phyloP scores from a whole-genome alignment of 257 asterid genomes.

The Vinca minor region DNA sequence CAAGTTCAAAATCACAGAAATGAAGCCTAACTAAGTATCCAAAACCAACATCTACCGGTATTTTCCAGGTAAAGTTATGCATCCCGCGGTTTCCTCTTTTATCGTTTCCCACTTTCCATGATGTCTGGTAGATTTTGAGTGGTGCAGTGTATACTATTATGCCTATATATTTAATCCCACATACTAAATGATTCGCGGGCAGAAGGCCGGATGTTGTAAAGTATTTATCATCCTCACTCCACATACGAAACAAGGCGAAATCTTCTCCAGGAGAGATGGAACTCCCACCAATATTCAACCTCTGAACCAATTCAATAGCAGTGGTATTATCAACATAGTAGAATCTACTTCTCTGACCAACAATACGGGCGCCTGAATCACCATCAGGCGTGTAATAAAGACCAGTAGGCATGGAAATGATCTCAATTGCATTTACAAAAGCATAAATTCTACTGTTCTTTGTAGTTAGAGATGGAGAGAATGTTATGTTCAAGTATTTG shows the following conservation, averaged over 20 bases:
- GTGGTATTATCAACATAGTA: slow-evolving; percentile 39
- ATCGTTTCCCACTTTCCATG: slow-evolving; percentile 2
- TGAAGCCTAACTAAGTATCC: slow-evolving; percentile 14
- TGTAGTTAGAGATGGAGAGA: slow-evolving; percentile 16
- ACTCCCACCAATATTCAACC: slow-evolving; percentile 45
- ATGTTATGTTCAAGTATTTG: not conserved
- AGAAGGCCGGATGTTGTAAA: slow-evolving; percentile 26
- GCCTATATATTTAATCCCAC: not conserved
- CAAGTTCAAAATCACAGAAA: not conserved
- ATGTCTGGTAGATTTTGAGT: slow-evolving; percentile 10
- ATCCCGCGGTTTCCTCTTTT: not conserved
- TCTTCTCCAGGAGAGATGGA: slow-evolving; percentile 42
- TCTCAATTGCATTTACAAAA: slow-evolving; percentile 20
- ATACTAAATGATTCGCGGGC: slow-evolving; percentile 8
- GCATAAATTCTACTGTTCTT: slow-evolving; percentile 16
- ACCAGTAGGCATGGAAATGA: slow-evolving; percentile 24
- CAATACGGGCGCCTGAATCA: slow-evolving; percentile 30
- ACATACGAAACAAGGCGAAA: slow-evolving; percentile 20
- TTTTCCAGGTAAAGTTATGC: not conserved
- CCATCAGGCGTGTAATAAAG: slow-evolving; percentile 39
- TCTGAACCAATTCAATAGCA: slow-evolving; percentile 42
- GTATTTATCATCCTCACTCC: slow-evolving; percentile 30
- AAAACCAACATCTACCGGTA: slow-evolving; percentile 3
- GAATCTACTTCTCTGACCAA: slow-evolving; percentile 36
- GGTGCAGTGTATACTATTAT: slow-evolving; percentile 2